phyloP scores from a whole-genome alignment of 2,329 filamentous ascomycete species.

The Clarireedia sp. region DNA sequence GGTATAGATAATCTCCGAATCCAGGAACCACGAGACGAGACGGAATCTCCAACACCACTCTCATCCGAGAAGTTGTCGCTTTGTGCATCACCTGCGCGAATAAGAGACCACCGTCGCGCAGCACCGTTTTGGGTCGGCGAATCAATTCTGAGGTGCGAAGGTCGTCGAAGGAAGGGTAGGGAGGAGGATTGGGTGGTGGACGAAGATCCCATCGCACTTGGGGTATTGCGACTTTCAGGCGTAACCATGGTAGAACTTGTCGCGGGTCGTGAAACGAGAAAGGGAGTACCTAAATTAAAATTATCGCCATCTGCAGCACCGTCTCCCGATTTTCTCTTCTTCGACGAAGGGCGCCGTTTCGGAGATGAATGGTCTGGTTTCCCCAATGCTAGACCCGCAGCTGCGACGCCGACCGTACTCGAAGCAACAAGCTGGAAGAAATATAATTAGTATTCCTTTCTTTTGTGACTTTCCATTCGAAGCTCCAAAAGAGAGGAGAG shows the following conservation, averaged over 20 bases:
- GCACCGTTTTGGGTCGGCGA: conserved; percentile 15
- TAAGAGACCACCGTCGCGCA: conserved; percentile 20
- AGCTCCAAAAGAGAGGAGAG: neutral
- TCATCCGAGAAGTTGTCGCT: conserved; percentile 19
- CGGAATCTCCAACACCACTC: conserved; percentile 39
- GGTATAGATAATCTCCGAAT: conserved; percentile 64
- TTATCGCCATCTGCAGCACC: conserved; percentile 17
- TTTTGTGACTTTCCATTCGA: neutral
- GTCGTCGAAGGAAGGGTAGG: conserved; percentile 8
- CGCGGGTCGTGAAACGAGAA: conserved; percentile 22
- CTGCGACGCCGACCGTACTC: conserved; percentile 31
- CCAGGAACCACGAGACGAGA: conserved; percentile 61
- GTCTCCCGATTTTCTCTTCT: conserved; percentile 24
- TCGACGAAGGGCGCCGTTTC: conserved; percentile 24
- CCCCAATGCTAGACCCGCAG: conserved; percentile 28
- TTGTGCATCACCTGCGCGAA: conserved; percentile 21
- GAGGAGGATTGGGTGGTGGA: conserved; percentile 14
- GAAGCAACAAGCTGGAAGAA: conserved; percentile 29
- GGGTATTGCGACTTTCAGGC: conserved; percentile 15
- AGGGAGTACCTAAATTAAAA: conserved; percentile 17
- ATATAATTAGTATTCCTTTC: conserved; percentile 11
- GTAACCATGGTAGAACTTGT: conserved; percentile 25
- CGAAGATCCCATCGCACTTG: conserved; percentile 12
- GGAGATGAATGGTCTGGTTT: conserved; percentile 24
- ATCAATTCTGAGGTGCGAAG: conserved; percentile 19